A percentile compares a stretch with the other conserved stretches of the same genome.
These are phyloP conservation scores for Cutaneotrichosporon cutaneum DNA, from an alignment of 1,284 basidiomycete genomes.

Conservation along the genomic window DNA sequence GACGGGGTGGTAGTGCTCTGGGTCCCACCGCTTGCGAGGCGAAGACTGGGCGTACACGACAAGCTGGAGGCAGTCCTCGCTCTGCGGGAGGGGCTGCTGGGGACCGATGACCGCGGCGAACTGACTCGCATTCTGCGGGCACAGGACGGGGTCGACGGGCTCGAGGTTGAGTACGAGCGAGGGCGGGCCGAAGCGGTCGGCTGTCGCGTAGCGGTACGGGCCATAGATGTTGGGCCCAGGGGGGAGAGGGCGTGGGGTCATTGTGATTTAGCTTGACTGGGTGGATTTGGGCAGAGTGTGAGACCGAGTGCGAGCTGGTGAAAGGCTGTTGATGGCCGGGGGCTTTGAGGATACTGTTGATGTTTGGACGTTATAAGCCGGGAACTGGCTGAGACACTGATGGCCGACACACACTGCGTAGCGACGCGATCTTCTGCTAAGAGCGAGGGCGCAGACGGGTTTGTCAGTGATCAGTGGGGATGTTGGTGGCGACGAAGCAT, in stretches of 20 bases:
- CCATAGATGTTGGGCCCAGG: background rate
- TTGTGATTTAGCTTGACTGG: background rate
- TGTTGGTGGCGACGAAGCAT: too few relatives aligned
- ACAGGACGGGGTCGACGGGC: constrained; percentile 45
- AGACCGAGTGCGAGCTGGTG: too few relatives aligned
- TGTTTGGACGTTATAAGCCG: background rate
- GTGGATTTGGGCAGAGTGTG: too few relatives aligned
- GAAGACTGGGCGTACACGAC: background rate
- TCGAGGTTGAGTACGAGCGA: background rate
- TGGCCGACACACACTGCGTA: too few relatives aligned
- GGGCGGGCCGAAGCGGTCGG: constrained; percentile 36
- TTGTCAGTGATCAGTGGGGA: too few relatives aligned
- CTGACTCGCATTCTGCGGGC: constrained; percentile 59
- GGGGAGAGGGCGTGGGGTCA: background rate
- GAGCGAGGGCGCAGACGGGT: too few relatives aligned
- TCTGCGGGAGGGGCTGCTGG: background rate
- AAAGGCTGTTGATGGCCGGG: background rate
- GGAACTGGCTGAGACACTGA: too few relatives aligned
- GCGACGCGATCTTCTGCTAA: too few relatives aligned
- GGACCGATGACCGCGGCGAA: background rate
- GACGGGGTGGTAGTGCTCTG: background rate
- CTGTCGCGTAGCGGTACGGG: constrained; percentile 30
- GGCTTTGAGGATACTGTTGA: too few relatives aligned
- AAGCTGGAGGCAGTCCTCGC: constrained; percentile 3
- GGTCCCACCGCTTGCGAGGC: background rate